Evolutionary conservation across 1,284 basidiomycete species (phyloP).

Genomic region (Singerocomus inundabilis): DNA sequence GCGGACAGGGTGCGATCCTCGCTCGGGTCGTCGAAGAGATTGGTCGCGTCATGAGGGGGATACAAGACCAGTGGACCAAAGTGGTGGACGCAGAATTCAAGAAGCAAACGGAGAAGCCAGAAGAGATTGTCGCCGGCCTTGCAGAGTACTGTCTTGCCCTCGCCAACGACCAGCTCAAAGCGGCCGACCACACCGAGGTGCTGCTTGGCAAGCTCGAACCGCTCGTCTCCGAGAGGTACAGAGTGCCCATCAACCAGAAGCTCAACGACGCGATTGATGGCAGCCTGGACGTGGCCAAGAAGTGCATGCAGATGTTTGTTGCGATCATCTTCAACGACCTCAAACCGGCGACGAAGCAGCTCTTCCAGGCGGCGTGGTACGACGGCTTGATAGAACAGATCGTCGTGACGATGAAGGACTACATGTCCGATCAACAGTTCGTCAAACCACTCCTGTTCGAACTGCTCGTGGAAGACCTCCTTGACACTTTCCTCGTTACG

Average conservation of each 20-base stretch:
- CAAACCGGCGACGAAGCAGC: conserved; percentile 81
- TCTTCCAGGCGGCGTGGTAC: conserved; percentile 90
- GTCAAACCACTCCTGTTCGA: conserved; percentile 92
- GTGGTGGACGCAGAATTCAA: conserved; percentile 85
- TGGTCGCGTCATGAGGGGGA: conserved; percentile 87
- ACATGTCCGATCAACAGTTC: conserved; percentile 87
- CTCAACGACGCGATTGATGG: conserved; percentile 98
- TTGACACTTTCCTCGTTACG: conserved; percentile 87
- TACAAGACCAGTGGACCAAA: conserved; percentile 87
- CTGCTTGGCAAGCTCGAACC: conserved; percentile 85
- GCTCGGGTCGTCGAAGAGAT: conserved; percentile 88
- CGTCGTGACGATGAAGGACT: conserved; percentile 94
- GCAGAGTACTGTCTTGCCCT: conserved; percentile 97
- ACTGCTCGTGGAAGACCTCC: conserved; percentile 88
- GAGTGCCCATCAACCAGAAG: conserved; percentile 76
- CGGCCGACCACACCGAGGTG: conserved; percentile 90
- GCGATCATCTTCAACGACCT: conserved; percentile 96
- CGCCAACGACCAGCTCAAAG: conserved; percentile 98
- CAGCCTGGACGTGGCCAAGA: conserved; percentile 96
- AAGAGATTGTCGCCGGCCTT: conserved; percentile 84
- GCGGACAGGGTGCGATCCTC: conserved; percentile 92
- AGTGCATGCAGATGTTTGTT: conserved; percentile 92
- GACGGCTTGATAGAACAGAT: conserved; percentile 83
- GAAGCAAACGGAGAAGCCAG: conserved; percentile 85
- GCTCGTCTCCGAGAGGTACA: conserved; percentile 92